Base-by-base conservation (phyloP, 768 basidiomycete species). In the Tylopilus rubrobrunneus region DNA sequence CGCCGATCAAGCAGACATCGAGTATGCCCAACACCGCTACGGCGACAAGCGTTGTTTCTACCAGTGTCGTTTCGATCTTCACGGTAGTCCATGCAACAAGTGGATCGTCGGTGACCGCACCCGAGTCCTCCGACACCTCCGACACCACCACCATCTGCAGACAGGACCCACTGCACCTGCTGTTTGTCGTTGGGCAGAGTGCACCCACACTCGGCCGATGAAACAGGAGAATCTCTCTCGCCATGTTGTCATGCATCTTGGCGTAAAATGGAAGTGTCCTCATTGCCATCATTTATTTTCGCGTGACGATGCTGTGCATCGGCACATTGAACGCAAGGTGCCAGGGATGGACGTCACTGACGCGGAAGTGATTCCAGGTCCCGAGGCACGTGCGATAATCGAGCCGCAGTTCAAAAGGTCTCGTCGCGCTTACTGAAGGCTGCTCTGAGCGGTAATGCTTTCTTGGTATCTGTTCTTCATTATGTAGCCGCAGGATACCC, bases 141-240 rank as follows among this genome's bases (percentile, higher is more conserved):
- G 69, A 7, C 57, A 49, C 12, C 37, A 62, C 46, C 67, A 69
- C 21, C 60, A 44, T 28, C 56, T 63, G 9, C 55, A 62, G 14
- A 60, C 49, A 0, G 61, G 54, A 17, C 54, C 59, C 10, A 51
- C 61, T 5, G 5, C n/a, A 14, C 55, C 58, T 12, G 57, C 60
- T 2, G 0, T 21, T 19, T 69, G 68, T 36, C 61, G 21, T 4
- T 71, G 69, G 68, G 56, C 57, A 10, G 48, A 37, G 41, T 69
- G 69, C 39, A 58, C 57, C 12, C 64, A 63, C 48, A 17, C 56
- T 12, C 48, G 53, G 53, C 42, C 48, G 53, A 65, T 69, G 65
- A 69, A 66, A 48, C 68, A 67, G 53, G 68, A 69, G 51, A 69
- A 71, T 15, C 67, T 69, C 3, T 58, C 69, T 2, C 67, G 68